Conservation (phyloP, 352 stramenopile species). For the Globisporangium nodosum region DNA sequence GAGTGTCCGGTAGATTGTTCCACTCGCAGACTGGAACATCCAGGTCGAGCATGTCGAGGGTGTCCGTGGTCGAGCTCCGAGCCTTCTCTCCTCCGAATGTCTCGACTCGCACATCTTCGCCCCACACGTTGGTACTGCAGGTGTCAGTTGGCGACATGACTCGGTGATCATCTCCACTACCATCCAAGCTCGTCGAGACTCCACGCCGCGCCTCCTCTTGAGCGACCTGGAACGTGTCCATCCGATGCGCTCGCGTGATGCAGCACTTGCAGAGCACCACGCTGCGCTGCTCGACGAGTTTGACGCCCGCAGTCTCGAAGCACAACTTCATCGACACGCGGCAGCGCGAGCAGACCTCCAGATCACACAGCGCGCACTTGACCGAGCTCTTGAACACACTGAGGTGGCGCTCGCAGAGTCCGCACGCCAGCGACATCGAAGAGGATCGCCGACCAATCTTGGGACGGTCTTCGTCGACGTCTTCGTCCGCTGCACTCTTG, state of each 20-base stretch:
- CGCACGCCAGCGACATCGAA: slow-evolving; percentile 9
- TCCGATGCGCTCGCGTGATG: slow-evolving; percentile 12
- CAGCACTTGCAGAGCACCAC: slow-evolving; percentile 11
- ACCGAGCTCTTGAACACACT: slow-evolving; percentile 17
- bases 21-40: background rate
- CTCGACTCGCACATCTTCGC: too few species aligned
- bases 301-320: slow-evolving; percentile 14
- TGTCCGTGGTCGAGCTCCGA: background rate
- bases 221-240: slow-evolving; percentile 19
- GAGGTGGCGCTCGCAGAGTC: slow-evolving; percentile 15
- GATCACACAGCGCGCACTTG: slow-evolving; percentile 24
- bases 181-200: background rate
- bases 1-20: background rate
- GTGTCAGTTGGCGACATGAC: too few species aligned
- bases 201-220: slow-evolving; percentile 26
- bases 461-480: background rate
- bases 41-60: background rate
- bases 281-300: slow-evolving; percentile 18
- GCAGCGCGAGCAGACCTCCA: slow-evolving; percentile 22
- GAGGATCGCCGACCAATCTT: background rate
- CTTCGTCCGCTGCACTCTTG: background rate
- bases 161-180: too few species aligned
- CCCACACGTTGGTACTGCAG: too few species aligned
- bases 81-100: background rate
- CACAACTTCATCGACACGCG: slow-evolving; percentile 19